Conservation (phyloP, 306 rosid species). For the Trichosanthes truncata region DNA sequence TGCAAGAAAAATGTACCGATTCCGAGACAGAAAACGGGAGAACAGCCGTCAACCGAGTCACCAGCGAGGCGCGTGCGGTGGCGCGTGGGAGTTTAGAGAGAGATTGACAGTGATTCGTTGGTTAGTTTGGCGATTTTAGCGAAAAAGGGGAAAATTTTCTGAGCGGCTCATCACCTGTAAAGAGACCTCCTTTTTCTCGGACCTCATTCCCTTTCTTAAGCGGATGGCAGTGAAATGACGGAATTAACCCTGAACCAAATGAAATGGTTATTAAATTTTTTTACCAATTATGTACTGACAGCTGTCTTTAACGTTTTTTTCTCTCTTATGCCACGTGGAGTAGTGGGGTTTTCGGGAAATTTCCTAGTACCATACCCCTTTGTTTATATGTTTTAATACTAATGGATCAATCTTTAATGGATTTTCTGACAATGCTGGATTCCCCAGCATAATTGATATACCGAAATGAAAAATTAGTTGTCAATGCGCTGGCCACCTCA, state of each 20-base stretch:
- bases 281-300: not conserved
- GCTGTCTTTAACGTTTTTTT: not conserved
- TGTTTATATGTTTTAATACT: no score
- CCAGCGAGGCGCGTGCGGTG: conserved; percentile 26
- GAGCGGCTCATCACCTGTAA: conserved; percentile 24
- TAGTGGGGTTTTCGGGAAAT: not conserved
- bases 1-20: not conserved
- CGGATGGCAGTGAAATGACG: not conserved
- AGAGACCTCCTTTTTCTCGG: conserved; percentile 14
- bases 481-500: not conserved
- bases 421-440: not conserved
- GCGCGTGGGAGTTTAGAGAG: conserved; percentile 27
- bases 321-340: not conserved
- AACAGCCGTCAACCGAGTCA: conserved; percentile 16
- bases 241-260: not conserved
- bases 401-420: no score
- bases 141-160: not conserved
- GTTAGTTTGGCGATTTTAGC: conserved; percentile 1
- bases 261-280: not conserved
- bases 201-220: conserved; percentile 1
- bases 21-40: conserved; percentile 27
- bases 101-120: conserved; percentile 4
- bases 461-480: not conserved
- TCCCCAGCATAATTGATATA: not conserved
- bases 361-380: no score